Conservation (phyloP, 192 early-diverging fungal species). For the Kickxella alabastrina region DNA sequence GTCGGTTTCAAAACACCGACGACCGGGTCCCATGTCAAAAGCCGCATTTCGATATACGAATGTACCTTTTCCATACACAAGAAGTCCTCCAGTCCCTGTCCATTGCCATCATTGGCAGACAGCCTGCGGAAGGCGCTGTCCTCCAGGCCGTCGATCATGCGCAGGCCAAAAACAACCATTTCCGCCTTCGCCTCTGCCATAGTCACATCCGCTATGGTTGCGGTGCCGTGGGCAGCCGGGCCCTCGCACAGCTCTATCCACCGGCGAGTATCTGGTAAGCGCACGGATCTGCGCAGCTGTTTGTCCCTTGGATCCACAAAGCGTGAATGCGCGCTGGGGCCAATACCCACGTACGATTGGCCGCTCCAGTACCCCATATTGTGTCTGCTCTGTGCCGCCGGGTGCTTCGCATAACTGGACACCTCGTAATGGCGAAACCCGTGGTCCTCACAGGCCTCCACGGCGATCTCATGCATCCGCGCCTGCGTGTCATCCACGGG, state of each 20-base stretch:
- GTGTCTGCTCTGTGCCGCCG: constrained; percentile 33
- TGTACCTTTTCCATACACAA: constrained; percentile 31
- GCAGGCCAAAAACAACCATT: constrained; percentile 49
- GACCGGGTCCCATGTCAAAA: constrained; percentile 8
- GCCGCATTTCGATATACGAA: constrained; percentile 12
- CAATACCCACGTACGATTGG: constrained; percentile 54
- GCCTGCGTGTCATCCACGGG: constrained; percentile 30
- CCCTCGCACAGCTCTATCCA: constrained; percentile 37
- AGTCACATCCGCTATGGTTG: background rate
- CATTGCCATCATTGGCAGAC: too few relatives aligned
- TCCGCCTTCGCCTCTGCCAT: constrained; percentile 26
- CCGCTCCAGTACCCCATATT: constrained; percentile 56
- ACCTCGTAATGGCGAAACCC: constrained; percentile 56
- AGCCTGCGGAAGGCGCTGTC: constrained; percentile 14
- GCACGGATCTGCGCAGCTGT: constrained; percentile 12
- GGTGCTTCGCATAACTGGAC: constrained; percentile 38
- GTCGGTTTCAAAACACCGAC: constrained; percentile 20
- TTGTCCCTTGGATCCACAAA: constrained; percentile 27
- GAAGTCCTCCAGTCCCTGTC: constrained; percentile 17
- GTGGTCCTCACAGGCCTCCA: constrained; percentile 10
- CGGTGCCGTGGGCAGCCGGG: constrained; percentile 22
- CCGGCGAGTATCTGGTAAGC: constrained; percentile 26
- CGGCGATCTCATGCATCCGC: constrained; percentile 45
- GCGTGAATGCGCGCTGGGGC: constrained; percentile 58
- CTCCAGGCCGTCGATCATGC: constrained; percentile 43